Percentiles rank a stretch among this genome's conserved stretches.
Evolutionary conservation across 805 yeast species (phyloP).

Genomic region (Starmera dryadoides): DNA sequence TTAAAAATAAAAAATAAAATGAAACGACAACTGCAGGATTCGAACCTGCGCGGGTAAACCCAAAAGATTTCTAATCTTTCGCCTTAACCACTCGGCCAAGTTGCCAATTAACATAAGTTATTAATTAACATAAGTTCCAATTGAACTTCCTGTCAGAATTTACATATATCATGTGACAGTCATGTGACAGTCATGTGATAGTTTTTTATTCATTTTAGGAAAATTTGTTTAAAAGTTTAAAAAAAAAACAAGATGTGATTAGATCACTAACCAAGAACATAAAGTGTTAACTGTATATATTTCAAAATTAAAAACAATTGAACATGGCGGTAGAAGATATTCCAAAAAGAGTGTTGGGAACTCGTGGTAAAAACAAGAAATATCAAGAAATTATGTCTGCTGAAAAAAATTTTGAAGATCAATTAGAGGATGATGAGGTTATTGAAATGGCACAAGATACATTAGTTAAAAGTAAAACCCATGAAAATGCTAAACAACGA

Average conservation of each 20-base stretch:
- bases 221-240: no score
- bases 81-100: slow-evolving; percentile 66
- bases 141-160: no score
- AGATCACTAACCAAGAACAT: no score
- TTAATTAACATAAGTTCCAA: no score
- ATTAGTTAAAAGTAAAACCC: slow-evolving; percentile 5
- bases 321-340: neutral
- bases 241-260: no score
- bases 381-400: neutral
- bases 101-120: no score
- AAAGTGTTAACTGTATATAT: no score
- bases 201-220: no score
- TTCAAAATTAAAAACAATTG: no score
- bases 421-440: neutral
- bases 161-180: no score
- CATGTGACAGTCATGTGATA: no score
- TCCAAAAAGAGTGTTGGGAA: neutral
- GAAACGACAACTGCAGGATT: slow-evolving; percentile 65
- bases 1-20: no score
- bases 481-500: slow-evolving; percentile 6
- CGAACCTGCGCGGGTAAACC: slow-evolving; percentile 62
- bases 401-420: neutral
- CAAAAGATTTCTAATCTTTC: slow-evolving; percentile 56
- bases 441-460: neutral
- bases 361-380: neutral